Conservation (phyloP, 352 stramenopile genomes). For the Thalassiosira allenii region DNA sequence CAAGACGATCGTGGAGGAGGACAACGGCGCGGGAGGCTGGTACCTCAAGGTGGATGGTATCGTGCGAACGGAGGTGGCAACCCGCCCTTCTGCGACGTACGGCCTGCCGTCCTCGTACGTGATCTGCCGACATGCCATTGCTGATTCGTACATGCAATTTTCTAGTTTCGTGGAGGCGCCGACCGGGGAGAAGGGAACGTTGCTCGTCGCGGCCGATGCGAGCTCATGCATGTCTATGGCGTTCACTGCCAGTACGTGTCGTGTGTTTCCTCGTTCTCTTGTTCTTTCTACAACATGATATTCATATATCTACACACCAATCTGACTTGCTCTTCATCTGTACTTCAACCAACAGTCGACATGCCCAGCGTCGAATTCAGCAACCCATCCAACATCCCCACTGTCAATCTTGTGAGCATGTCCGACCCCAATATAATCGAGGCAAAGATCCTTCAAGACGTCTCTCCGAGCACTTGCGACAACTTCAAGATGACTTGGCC, state of each 20-base stretch:
- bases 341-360: no score
- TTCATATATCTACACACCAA: no score
- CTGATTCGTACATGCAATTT: constrained; percentile 7
- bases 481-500: constrained; percentile 47
- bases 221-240: constrained; percentile 20
- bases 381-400: constrained; percentile 22
- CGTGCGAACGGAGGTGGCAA: constrained; percentile 44
- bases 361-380: constrained; percentile 49
- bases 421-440: constrained; percentile 45
- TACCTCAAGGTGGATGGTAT: constrained; percentile 56
- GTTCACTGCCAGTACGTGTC: no score
- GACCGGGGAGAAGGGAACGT: constrained; percentile 24
- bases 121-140: constrained; percentile 21
- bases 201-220: constrained; percentile 38
- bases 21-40: constrained; percentile 15
- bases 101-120: constrained; percentile 1
- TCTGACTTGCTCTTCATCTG: no score
- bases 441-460: constrained; percentile 30
- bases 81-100: constrained; percentile 12
- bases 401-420: constrained; percentile 33
- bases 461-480: constrained; percentile 23
- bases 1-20: constrained; percentile 50
- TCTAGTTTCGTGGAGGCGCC: constrained; percentile 31
- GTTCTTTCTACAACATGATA: no score
- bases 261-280: no score